A percentile compares a stretch with the other conserved stretches of the same genome.
phyloP scores from a whole-genome alignment of 306 rosid genomes.

The Myrica gale region DNA sequence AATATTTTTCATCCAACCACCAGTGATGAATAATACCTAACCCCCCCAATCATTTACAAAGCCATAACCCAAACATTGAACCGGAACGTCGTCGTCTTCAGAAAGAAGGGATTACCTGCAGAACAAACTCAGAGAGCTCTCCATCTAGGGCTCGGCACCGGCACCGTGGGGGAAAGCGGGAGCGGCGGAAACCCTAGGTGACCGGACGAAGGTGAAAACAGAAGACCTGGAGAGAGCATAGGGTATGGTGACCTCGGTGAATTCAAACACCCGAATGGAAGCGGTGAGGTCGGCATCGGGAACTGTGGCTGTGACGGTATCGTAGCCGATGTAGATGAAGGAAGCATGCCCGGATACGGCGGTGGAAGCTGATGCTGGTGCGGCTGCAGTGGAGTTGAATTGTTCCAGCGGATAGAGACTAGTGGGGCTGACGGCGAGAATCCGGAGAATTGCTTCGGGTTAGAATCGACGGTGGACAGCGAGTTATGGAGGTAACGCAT shows the following conservation, averaged over 20 bases:
- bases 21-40: constrained; percentile 49
- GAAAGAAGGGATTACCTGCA: constrained; percentile 35
- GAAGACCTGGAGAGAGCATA: constrained; percentile 59
- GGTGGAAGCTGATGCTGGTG: constrained; percentile 12
- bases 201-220: constrained; percentile 70
- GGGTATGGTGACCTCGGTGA: constrained; percentile 71
- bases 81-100: constrained; percentile 29
- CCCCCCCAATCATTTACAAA: constrained; percentile 55
- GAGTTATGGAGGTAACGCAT: constrained; percentile 69
- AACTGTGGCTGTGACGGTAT: constrained; percentile 36
- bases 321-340: constrained; percentile 22
- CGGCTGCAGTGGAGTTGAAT: constrained; percentile 20
- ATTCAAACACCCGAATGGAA: constrained; percentile 82
- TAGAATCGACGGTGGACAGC: constrained; percentile 39
- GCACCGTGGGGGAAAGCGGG: constrained; percentile 88
- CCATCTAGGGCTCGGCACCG: constrained; percentile 82
- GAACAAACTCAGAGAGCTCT: constrained; percentile 46
- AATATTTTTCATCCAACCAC: constrained; percentile 40
- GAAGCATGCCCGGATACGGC: constrained; percentile 25
- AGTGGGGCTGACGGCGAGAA: constrained; percentile 67
- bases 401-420: constrained; percentile 68
- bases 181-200: constrained; percentile 80
- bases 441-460: constrained; percentile 61
- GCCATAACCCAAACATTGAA: constrained; percentile 21
- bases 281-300: constrained; percentile 60